Evolutionary conservation across 2,329 filamentous ascomycete genomes (phyloP), one percentile per base, ranked within the genome.

Genomic region (Colletotrichum sp.): DNA sequence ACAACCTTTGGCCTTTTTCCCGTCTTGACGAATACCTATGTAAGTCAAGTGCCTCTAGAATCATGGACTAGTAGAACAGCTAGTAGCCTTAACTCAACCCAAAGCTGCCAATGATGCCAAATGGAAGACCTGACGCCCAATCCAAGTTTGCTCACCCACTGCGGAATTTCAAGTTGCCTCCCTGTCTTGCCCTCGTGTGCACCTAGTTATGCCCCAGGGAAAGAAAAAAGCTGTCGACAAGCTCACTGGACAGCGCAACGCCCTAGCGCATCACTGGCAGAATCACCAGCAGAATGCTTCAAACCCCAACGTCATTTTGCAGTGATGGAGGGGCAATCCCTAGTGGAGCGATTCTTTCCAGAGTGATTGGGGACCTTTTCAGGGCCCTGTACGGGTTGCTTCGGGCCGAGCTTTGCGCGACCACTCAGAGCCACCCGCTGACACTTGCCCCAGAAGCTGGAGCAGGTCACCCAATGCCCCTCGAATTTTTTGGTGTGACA

Each of bases 401-500:
- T 75, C 73, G 73, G 73, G 30, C 74, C 74, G 70, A 76, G 57
- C 55, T 59, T 59, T 28, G 10, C 26, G 48, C 70, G 65, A 36
- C 63, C 74, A 48, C 28, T 43, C 57, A 69, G 10, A 70, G 36
- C 24, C 68, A 26, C 59, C 34, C 43, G 63, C 72, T 65, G 68
- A 21, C 48, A 65, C 70, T 65, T 64, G 70, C 36, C 65, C 18
- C 28, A 39, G 28, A 48, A 76, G 32, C 64, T 55, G 64, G 34
- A 13, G 63, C 34, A 39, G 39, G 68, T 72, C 69, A 67, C 32
- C 69, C 55, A 72, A 57, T 75, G 69, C 74, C 74, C 74, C 74
- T 76, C 74, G 74, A 76, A 74, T 28, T 76, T 76, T 76, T 76
- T 74, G 71, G 74, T 36, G 74, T 61, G 74, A 76, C 74, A 76